Conservation (phyloP, 306 rosid genomes). For the Castanea mollissima region DNA sequence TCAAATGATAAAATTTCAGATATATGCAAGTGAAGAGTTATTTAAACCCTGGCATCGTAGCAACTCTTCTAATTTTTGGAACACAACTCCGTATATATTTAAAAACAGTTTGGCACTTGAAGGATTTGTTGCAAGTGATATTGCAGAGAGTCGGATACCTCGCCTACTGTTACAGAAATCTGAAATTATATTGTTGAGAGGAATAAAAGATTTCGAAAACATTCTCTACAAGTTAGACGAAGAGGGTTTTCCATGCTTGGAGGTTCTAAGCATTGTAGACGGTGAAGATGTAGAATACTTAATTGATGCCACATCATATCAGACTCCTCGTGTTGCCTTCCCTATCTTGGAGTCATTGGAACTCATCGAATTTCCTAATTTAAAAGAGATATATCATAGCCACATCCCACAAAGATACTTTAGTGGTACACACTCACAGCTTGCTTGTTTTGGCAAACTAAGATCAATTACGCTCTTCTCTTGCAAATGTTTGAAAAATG, state of each 20-base stretch:
- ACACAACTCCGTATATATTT: too few species aligned
- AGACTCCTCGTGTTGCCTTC: not conserved
- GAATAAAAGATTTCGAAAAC: constrained; percentile 18
- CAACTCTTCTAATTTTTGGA: not conserved
- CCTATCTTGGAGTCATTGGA: not conserved
- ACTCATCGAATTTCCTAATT: accelerated
- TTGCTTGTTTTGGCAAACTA: not conserved
- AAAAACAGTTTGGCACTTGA: not conserved
- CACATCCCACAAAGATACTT: not conserved
- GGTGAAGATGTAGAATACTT: constrained; percentile 15
- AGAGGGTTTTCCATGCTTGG: constrained; percentile 17
- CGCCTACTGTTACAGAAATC: constrained; percentile 12
- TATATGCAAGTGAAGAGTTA: too few species aligned
- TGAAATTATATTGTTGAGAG: not conserved
- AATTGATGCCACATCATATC: not conserved
- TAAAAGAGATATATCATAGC: not conserved
- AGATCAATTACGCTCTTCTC: too few species aligned
- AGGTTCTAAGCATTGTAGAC: not conserved
- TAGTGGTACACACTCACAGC: too few species aligned
- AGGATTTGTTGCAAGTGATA: not conserved
- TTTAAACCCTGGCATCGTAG: too few species aligned
- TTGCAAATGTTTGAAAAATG: not conserved
- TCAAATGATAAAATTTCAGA: too few species aligned
- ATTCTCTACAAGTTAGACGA: not conserved
- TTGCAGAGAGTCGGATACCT: constrained; percentile 4